These are phyloP conservation scores for Neoscytalidium dimidiatum DNA, from an alignment of 2,329 filamentous ascomycete genomes.

Conservation along the genomic window DNA sequence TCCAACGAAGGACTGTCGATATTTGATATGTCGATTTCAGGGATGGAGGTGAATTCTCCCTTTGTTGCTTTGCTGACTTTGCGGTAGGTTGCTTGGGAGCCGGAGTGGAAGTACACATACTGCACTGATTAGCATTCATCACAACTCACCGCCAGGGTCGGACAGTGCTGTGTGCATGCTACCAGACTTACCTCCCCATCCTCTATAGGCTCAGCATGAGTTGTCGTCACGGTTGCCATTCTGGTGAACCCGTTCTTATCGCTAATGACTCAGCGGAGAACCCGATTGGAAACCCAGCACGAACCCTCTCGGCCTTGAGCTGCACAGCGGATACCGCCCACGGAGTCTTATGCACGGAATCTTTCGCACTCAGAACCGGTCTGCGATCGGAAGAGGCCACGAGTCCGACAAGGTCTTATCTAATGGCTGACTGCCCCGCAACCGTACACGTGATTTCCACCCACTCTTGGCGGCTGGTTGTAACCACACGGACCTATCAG, in stretches of 20 bases:
- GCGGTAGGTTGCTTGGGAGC: conserved; percentile 5
- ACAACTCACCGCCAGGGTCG: too few relatives aligned
- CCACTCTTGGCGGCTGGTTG: conserved; percentile 5
- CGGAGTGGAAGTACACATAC: conserved; percentile 17
- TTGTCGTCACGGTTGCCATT: neutral
- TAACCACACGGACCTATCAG: neutral
- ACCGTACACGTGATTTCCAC: neutral
- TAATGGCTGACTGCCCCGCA: neutral
- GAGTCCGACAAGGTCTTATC: conserved; percentile 2
- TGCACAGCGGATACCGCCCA: neutral
- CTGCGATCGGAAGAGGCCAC: neutral
- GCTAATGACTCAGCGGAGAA: neutral
- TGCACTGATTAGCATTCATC: neutral
- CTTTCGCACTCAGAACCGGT: neutral
- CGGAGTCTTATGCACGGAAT: neutral
- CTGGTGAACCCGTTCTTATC: neutral
- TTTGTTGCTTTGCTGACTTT: conserved; percentile 11
- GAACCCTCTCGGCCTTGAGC: neutral
- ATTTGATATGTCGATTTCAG: conserved; percentile 7
- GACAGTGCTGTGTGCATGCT: too few relatives aligned
- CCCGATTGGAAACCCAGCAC: neutral
- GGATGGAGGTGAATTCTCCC: conserved; percentile 8
- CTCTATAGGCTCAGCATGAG: neutral
- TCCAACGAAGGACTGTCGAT: conserved; percentile 3
- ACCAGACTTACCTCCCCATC: conserved; percentile 13